Conservation (phyloP, 2,329 filamentous ascomycete species). For the Arthrinium phaeospermum region DNA sequence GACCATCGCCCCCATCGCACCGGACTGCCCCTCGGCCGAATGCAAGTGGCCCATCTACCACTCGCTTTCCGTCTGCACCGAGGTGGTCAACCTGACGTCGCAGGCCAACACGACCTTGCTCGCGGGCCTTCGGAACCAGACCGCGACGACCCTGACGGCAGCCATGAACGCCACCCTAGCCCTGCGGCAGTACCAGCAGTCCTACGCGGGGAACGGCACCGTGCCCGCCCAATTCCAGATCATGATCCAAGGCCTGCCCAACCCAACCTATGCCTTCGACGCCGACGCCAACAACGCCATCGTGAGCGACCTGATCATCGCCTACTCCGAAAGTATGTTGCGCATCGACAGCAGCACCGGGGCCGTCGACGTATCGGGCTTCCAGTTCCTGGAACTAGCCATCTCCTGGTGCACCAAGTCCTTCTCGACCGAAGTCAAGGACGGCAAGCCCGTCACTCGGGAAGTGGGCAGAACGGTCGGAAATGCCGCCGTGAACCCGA, state of each 20-base stretch:
- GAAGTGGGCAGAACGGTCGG: neutral
- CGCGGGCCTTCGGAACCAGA: neutral
- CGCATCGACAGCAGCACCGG: neutral
- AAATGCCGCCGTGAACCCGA: neutral
- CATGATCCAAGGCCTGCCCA: neutral
- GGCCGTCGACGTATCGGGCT: neutral
- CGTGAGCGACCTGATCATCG: neutral
- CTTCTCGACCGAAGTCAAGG: neutral
- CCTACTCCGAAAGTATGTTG: neutral
- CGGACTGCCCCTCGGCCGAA: neutral
- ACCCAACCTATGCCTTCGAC: neutral
- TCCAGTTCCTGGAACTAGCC: neutral
- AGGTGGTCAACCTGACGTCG: constrained; percentile 1
- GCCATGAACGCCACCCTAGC: neutral
- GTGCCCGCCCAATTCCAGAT: neutral
- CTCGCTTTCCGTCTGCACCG: constrained; percentile 7
- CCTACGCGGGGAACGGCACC: neutral
- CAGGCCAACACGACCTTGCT: neutral
- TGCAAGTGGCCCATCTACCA: constrained; percentile 10
- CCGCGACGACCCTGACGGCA: neutral
- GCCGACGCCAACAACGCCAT: neutral
- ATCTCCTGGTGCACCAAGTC: constrained; percentile 1
- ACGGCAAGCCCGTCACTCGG: neutral
- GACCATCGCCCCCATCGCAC: neutral
- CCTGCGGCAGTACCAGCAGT: neutral